Evolutionary conservation across 2,329 filamentous ascomycete genomes (phyloP), one percentile per base, ranked within the genome.

Genomic region (Chalaropsis thielavioides): DNA sequence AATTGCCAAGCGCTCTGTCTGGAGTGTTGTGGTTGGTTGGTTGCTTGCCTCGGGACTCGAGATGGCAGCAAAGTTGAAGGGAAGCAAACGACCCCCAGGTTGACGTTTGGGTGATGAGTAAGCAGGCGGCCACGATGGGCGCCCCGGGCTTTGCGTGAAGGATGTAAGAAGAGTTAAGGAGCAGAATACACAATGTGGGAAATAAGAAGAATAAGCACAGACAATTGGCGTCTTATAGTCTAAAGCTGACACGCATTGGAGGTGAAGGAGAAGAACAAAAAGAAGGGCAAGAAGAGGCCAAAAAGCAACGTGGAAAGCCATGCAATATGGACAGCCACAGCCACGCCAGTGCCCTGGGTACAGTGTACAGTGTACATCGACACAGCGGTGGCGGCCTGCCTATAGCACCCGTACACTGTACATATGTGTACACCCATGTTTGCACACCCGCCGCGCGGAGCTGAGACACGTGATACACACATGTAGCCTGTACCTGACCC

Each of bases 241-340:
- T 43, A 5, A 58, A 24, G 49, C 17, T 24, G 24, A 56, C n/a
- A 35, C 15, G 11, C 24, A 63, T 19, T 17, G 44, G 49, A 40
- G 19, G 38, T 40, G 44, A 40, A 40, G 10, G 41, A 15, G n/a
- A 22, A 22, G 38, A 59, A 38, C 35, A 38, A 51, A 56, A 54
- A 54, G 27, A 54, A 63, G 19, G 46, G 19, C 19, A 61, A 41
- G 10, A 41, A 41, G 35, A 63, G 35, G 27, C 44, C 43, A 49
- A 63, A 35, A 63, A n/a, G 31, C 31, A 58, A 58, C 17, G 54
- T 58, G 54, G 54, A 58, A 58, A 56, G 51, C 51, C 24, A 56
- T 24, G 24, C 51, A 58, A 58, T 35, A 3, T 58, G 54, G 43
- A 46, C 15, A 58, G 8, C 31, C 27, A 19, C 54, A 38, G 54